Evolutionary conservation across 2,329 filamentous ascomycete genomes (phyloP).

Genomic region (Phyllosticta ampelicida): DNA sequence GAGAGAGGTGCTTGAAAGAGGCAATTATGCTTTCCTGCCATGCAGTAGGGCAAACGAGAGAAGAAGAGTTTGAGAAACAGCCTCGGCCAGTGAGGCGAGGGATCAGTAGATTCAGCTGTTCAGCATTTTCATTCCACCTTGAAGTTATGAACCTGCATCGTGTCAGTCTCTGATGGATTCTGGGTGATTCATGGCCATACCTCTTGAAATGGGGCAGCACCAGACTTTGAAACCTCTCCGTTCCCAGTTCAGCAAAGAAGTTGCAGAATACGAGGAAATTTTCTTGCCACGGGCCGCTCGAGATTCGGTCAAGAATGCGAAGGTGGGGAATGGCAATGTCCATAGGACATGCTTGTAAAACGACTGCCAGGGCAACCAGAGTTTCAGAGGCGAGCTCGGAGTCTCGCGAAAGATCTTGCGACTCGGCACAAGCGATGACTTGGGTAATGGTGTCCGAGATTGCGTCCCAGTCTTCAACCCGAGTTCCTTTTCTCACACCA

Average conservation of each 20-base stretch:
- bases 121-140: constrained; percentile 22
- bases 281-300: constrained; percentile 51
- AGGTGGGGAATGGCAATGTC: constrained; percentile 65
- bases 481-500: constrained; percentile 71
- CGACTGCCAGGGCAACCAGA: constrained; percentile 46
- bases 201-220: constrained; percentile 72
- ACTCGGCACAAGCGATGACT: constrained; percentile 19
- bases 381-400: constrained; percentile 17
- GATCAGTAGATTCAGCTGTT: constrained; percentile 22
- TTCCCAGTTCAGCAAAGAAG: constrained; percentile 63
- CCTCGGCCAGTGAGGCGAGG: constrained; percentile 16
- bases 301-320: constrained; percentile 53
- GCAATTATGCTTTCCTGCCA: constrained; percentile 44
- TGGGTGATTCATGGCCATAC: constrained; percentile 28
- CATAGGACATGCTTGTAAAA: constrained; percentile 67
- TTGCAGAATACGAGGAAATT: constrained; percentile 82
- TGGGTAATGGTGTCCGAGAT: constrained; percentile 40
- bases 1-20: constrained; percentile 50
- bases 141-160: constrained; percentile 54
- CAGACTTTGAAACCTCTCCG: constrained; percentile 65
- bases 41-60: constrained; percentile 15
- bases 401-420: constrained; percentile 10
- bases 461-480: constrained; percentile 60
- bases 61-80: background rate
- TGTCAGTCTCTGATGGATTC: constrained; percentile 13